Base-by-base conservation (phyloP, 805 yeast species). In the Priceomyces melissophilus region DNA sequence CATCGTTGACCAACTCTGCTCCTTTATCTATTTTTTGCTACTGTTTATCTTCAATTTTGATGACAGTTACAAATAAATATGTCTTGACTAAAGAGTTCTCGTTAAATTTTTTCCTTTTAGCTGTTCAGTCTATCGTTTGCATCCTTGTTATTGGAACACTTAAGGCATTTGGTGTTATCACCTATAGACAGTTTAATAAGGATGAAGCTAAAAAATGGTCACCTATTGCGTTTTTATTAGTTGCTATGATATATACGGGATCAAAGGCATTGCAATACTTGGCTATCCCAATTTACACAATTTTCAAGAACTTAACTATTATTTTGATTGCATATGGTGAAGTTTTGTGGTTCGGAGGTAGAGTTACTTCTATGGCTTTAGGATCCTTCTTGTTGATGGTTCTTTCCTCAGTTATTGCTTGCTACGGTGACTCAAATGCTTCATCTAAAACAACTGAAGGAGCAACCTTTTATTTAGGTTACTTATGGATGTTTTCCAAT, bases 241-340 rank as follows among this genome's bases (percentile, higher is more conserved):
- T 90, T 34, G 71, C 81, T 35, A 93, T 91, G 98, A 90, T 90
- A 61, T 93, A 90, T 75, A 93, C 99, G 42, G 84, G 93, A 35
- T 87, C 96, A 42, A 93, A 90, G 75, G 96, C 98, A 41, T 75
- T 93, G 57, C 95, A 88, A 68, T 88, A 69, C 69, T 79, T 93
- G 60, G 74, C 91, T 39, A 90, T 93, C 44, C 99, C 99, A 39
- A 96, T 93, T 44, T 93, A 89, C 76, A 93, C 99, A 50, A 91
- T 93, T 55, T 93, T 93, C 84, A 93, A 93, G 78, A 93, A 93
- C 70, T 79, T 93, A 67, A 91, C 99, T 47, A 93, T 93, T 60
- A 91, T 93, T 52, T 73, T 93, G 60, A 93, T 93, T 63, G 98
- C 99, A 28, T 93, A 93, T 63, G 98, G 98, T 72, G 99, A 93